Base-by-base conservation (phyloP, 2,329 filamentous ascomycete genomes). In the Trichoderma lentiforme region DNA sequence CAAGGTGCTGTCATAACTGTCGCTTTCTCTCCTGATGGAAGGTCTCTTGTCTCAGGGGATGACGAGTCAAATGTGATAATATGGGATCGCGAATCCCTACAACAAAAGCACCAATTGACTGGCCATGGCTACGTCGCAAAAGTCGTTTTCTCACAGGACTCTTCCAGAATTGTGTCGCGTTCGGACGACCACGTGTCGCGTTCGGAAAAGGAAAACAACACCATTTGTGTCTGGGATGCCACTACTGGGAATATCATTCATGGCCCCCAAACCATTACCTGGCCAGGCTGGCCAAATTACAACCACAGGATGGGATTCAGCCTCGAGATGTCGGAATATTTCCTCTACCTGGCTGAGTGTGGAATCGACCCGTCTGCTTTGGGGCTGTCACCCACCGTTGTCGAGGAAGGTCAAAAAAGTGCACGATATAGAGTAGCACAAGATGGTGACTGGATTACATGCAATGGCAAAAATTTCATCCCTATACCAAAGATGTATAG, bases 61-160 rank as follows among this genome's bases (percentile, higher is more conserved):
- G 6, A 4, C 1, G 6, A n/a, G 4, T n/a, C 18, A 47, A 47
- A 6, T 0, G 5, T 47, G 4, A 21, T 21, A 11, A 3, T 51
- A 21, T 51, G 43, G 43, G n/a, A 51, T 21, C 2, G 3, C 43
- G 6, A n/a, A 21, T 21, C n/a, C 8, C n/a, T 1, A 11, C 8
- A 2, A 21, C 3, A 0, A 21, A 12, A 47, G 18, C 0, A 4
- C 2, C 0, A 3, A 5, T 1, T 21, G 8, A 21, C 9, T 51
- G n/a, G 4, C 0, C 9, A 47, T 1, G 18, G 1, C 3, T 0
- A 1, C n/a, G 3, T 51, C n/a, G 3, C 0, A 12, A 12, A 3
- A 0, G 0, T 21, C 1, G 0, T 51, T 11, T 51, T 51, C 43
- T 51, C 43, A 0, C 43, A 21, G 8, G 43, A 51, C 43, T 51